These are phyloP conservation scores for Trametes cingulata DNA, from an alignment of 768 basidiomycete genomes.

Conservation along the genomic window DNA sequence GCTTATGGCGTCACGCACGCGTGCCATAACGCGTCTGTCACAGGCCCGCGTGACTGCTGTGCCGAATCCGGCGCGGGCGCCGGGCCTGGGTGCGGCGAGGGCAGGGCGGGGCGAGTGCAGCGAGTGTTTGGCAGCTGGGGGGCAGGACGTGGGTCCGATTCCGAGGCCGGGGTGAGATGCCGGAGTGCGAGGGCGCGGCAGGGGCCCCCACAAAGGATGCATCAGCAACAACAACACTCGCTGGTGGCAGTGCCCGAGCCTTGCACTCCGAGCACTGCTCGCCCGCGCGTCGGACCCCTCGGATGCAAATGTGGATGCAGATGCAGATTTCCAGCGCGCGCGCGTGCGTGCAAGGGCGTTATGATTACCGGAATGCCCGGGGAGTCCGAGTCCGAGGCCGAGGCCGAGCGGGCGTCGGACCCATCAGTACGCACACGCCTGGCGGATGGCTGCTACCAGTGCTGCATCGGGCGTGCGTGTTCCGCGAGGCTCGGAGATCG, in stretches of 20 bases:
- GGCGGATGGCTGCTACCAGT: no score
- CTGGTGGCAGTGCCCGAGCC: neutral
- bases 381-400: no score
- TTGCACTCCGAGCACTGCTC: neutral
- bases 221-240: neutral
- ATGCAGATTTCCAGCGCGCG: neutral
- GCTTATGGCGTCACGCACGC: conserved; percentile 12
- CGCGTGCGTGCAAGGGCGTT: neutral
- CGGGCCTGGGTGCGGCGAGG: neutral
- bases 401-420: neutral
- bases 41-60: neutral
- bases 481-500: neutral
- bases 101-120: neutral
- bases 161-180: no score
- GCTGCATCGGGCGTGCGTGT: neutral
- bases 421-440: no score
- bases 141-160: no score
- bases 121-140: no score
- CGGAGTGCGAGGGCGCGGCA: neutral
- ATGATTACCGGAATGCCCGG: no score
- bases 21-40: conserved; percentile 14
- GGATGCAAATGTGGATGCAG: no score
- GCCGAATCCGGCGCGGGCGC: neutral
- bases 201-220: neutral
- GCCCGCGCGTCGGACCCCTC: neutral